Evolutionary conservation across 108 stramenopile genomes (phyloP), one percentile per base, ranked within the genome.

Genomic region (Fragilariopsis cylindrus): DNA sequence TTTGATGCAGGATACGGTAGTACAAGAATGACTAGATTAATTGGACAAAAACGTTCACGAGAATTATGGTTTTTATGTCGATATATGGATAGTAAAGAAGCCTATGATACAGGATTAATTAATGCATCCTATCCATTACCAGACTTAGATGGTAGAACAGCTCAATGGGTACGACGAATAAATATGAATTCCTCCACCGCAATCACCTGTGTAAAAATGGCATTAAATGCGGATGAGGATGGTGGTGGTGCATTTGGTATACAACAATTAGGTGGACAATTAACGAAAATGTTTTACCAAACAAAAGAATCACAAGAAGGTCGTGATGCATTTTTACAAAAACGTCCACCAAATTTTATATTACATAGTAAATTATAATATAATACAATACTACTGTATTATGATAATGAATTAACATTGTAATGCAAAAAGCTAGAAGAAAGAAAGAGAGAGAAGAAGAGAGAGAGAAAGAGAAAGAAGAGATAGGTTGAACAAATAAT

Each of bases 1-100:
- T 95, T 98, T 69, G 97, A 98, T 78, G 97, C 96, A 2, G 97
- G 97, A 12, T 98, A 98, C 80, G 97, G 97, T 6, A 86, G 85
- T 57, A 90, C 86, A 4, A 92, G 93, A 65, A 88, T 96, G 79
- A 95, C 94, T 2, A 63, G 93, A 5, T 77, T 94, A 39, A 87
- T 98, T 54, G 97, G 97, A 5, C 96, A 96, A 84, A 98, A 98
- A 79, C 92, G 90, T 66, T 96, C 97, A 7, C 75, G 96, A 47
- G 97, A 98, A 76, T 73, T 98, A 13, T 98, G 97, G 97, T 98
- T 96, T 68, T 73, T 96, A 30, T 91, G 93, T 76, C 70, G 74
- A 58, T 98, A 82, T 66, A 96, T 96, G 78, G 72, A 83, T 49
- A 93, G 96, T 1, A 57, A 90, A 45, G 95, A 98, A 78, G 97